Evolutionary conservation across 768 basidiomycete species (phyloP).

Genomic region (Russula emetica): DNA sequence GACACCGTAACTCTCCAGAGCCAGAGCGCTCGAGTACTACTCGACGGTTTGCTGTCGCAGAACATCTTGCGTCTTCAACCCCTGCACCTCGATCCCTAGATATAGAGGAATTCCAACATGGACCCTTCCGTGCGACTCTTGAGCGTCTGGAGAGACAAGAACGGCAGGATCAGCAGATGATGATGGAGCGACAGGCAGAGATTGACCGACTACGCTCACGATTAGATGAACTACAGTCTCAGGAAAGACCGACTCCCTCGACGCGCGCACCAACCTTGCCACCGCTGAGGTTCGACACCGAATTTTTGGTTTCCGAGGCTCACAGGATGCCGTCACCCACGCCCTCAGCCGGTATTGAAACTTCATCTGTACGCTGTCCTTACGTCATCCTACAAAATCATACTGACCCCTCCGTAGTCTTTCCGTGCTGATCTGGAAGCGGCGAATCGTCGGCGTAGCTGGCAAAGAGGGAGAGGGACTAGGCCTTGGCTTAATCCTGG

Average conservation of each 20-base stretch:
- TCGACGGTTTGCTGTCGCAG: conserved; percentile 11
- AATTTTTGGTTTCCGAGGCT: conserved; percentile 9
- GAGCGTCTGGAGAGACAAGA: conserved; percentile 19
- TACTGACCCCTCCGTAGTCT: conserved; percentile 13
- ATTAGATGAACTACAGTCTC: conserved; percentile 18
- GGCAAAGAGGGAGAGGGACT: conserved; percentile 15
- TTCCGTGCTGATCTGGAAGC: conserved; percentile 17
- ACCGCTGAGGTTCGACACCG: conserved; percentile 23
- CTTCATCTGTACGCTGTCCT: conserved; percentile 6
- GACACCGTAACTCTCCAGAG: conserved; percentile 11
- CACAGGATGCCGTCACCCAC: conserved; percentile 16
- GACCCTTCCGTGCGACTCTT: conserved; percentile 33
- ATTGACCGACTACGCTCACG: conserved; percentile 26
- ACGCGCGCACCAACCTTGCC: conserved; percentile 26
- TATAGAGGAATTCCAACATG: conserved; percentile 31
- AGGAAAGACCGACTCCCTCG: conserved; percentile 8
- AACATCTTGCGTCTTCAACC: neutral
- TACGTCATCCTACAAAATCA: neutral
- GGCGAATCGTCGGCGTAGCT: conserved; percentile 17
- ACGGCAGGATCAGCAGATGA: conserved; percentile 17
- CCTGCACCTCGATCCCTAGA: conserved; percentile 22
- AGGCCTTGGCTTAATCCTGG: conserved; percentile 9
- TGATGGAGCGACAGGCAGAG: conserved; percentile 26
- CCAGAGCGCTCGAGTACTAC: conserved; percentile 6
- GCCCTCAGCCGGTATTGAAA: neutral